Conservation (phyloP, 257 asterid species). For the Solanum sitiens region DNA sequence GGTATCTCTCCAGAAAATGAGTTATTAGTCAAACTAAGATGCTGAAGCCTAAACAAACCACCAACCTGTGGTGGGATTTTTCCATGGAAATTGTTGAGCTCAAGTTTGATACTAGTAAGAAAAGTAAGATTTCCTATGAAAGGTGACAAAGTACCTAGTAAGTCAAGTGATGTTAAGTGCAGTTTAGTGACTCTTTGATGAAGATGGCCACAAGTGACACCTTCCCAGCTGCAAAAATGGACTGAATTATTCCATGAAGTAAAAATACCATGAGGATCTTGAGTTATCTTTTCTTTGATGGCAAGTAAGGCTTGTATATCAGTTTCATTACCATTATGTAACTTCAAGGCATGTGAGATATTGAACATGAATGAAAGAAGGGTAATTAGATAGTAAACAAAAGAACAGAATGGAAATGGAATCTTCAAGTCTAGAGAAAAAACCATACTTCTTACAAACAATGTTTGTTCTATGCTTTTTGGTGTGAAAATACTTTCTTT, state of each 20-base stretch:
- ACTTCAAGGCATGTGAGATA: neutral
- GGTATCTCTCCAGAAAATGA: slow-evolving; percentile 1
- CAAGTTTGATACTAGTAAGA: neutral
- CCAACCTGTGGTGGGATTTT: slow-evolving; percentile 7
- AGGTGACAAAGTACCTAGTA: slow-evolving; percentile 2
- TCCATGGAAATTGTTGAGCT: neutral
- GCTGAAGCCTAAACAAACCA: neutral
- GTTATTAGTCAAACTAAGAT: neutral
- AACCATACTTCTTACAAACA: neutral
- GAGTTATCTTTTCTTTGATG: neutral
- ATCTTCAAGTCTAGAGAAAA: neutral
- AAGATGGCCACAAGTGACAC: neutral
- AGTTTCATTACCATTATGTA: neutral
- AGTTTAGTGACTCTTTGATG: neutral
- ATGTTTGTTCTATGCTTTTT: neutral
- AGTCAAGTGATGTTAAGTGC: neutral
- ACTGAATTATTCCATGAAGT: slow-evolving; percentile 8
- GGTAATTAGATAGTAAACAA: neutral
- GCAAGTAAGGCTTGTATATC: neutral
- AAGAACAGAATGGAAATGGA: neutral
- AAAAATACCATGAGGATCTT: neutral
- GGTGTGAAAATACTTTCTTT: neutral
- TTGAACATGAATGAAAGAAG: neutral
- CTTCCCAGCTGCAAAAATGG: slow-evolving; percentile 4
- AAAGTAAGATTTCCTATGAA: slow-evolving; percentile 2